These are phyloP conservation scores for Aquilaria malaccensis DNA, from an alignment of 345 rosid genomes.

Conservation along the genomic window DNA sequence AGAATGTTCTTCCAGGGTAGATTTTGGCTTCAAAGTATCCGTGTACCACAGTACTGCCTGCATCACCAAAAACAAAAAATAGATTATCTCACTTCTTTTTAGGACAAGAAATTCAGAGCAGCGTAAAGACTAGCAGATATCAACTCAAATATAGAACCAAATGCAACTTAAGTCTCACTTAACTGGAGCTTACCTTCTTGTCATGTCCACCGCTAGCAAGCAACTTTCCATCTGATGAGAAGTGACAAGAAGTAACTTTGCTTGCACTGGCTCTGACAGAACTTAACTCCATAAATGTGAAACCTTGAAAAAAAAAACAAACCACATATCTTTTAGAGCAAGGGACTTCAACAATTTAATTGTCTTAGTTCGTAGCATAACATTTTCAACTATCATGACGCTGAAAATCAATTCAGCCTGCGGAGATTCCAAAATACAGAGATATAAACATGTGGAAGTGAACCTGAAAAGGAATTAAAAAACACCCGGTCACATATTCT, in stretches of 20 bases:
- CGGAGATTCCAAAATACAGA: too few relatives aligned
- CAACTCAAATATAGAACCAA: background rate
- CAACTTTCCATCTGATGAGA: conserved; percentile 93
- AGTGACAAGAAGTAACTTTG: conserved; percentile 84
- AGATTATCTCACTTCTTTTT: conserved; percentile 7
- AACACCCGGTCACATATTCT: too few relatives aligned
- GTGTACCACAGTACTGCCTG: conserved; percentile 91
- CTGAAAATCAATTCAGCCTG: too few relatives aligned
- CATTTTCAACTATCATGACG: background rate
- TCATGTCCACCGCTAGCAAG: conserved; percentile 99
- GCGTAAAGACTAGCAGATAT: background rate
- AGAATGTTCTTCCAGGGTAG: conserved; percentile 81
- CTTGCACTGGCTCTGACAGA: conserved; percentile 72
- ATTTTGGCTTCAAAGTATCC: conserved; percentile 62
- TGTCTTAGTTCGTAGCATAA: too few relatives aligned
- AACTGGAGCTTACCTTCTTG: conserved; percentile 56
- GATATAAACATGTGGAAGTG: too few relatives aligned
- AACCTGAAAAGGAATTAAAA: too few relatives aligned
- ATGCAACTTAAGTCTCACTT: conserved; percentile 11
- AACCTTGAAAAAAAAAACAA: conserved; percentile 38
- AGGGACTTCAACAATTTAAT: conserved; percentile 6
- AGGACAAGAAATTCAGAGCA: conserved; percentile 1
- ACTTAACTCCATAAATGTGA: conserved; percentile 59
- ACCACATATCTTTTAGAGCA: conserved; percentile 8
- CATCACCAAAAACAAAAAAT: conserved; percentile 9